Evolutionary conservation across 23 red algal species (phyloP), one percentile per base, ranked within the genome.

Genomic region (Chondrus crispus): DNA sequence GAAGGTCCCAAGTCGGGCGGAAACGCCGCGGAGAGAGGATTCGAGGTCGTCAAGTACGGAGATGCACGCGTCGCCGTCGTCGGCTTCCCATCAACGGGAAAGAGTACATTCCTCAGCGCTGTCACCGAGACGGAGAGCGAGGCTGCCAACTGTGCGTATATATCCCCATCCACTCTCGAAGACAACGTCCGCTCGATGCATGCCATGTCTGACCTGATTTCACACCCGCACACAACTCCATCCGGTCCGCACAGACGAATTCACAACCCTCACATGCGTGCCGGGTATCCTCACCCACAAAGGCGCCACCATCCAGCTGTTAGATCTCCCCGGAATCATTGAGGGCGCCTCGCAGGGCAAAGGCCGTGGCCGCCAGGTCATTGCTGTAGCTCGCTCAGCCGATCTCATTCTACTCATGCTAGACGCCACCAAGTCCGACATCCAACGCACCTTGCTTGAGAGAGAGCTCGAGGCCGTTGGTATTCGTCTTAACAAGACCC

Each of bases 291-390:
- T 98, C 4, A 58, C 94, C 50, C 89, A 96, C 84, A 90, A 91
- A 29, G 97, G 95, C 18, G 93, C 97, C n/a, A 98, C 88, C 24
- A 98, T 98, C 71, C 97, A 98, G 68, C 73, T 98, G 47, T 73
- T 98, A 38, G 97, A 98, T 63, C 82, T 98, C 63, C 97, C 97
- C 28, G 97, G 97, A 45, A 99, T 96, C 68, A 99, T 99, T 80
- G 93, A 96, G 73, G 97, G 97, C 6, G 97, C 97, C 54, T 76
- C 84, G 10, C 83, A 99, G 82, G 97, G 97, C 62, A 95, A 95
- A 45, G 97, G 97, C 16, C 78, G 97, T 35, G 94, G 97, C 46
- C 80, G 94, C n/a, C 97, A 99, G 68, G 97, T 99, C 30, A 99
- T 96, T 63, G 88, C 94, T 38, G 95, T 96, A 2, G 97, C 97